phyloP scores from a whole-genome alignment of 495 filamentous ascomycete species.

The Cercophora samala region DNA sequence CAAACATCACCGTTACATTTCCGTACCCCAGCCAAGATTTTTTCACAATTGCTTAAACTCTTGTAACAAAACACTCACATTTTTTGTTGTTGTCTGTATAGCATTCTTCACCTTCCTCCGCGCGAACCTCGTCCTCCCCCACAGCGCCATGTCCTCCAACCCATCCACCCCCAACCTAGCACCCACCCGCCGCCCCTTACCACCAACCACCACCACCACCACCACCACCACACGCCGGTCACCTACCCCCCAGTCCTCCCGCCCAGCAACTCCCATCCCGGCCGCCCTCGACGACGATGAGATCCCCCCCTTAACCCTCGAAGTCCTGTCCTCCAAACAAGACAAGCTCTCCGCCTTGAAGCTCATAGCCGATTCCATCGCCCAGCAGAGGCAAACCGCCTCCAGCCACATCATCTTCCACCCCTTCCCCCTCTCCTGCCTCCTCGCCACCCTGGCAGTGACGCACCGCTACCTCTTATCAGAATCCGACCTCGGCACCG shows the following conservation, averaged over 20 bases:
- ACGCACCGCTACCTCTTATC: slow-evolving; percentile 38
- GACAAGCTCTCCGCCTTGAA: slow-evolving; percentile 44
- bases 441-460: slow-evolving; percentile 28
- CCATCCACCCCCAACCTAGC: slow-evolving; percentile 41
- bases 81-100: slow-evolving; percentile 30
- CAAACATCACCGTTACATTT: background rate
- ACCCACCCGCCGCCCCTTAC: slow-evolving; percentile 26
- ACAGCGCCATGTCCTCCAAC: slow-evolving; percentile 43
- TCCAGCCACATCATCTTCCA: slow-evolving; percentile 39
- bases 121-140: slow-evolving; percentile 53
- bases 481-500: slow-evolving; percentile 34
- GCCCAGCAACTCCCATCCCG: slow-evolving; percentile 17
- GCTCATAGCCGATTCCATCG: slow-evolving; percentile 46
- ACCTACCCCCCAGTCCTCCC: slow-evolving; percentile 24
- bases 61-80: slow-evolving; percentile 9
- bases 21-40: background rate
- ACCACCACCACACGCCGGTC: slow-evolving; percentile 29
- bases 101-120: slow-evolving; percentile 57
- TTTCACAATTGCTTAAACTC: slow-evolving; percentile 10
- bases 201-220: slow-evolving; percentile 23
- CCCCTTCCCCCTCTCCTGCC: slow-evolving; percentile 36
- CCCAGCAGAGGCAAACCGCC: slow-evolving; percentile 45
- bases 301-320: slow-evolving; percentile 41
- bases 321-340: slow-evolving; percentile 30
- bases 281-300: slow-evolving; percentile 30